Evolutionary conservation across 352 stramenopile genomes (phyloP), one percentile per base, ranked within the genome.

Genomic region (Globisporangium nunn): DNA sequence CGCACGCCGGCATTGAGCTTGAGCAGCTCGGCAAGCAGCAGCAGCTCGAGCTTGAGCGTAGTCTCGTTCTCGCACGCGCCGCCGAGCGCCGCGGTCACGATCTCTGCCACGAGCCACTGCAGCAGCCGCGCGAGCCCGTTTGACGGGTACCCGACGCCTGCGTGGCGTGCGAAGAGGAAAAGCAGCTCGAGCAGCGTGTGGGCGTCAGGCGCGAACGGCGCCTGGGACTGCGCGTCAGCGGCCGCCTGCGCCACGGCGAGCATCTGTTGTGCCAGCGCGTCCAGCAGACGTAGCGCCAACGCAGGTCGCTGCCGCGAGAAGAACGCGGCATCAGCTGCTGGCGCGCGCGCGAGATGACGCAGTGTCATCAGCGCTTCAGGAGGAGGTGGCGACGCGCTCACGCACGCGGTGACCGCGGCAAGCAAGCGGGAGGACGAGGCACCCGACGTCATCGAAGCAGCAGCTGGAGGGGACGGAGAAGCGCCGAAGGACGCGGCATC

Each of bases 1-100:
- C 75, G 74, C 31, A 91, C 79, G 8, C 83, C 83, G 18, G 83
- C 77, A 49, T 88, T 91, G 15, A 62, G 62, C 43, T 85, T 80
- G 58, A 91, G 66, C 70, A 87, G 71, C 57, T 88, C 78, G 2
- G 78, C 70, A 30, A 91, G 48, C 39, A 84, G 71, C 37, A 91
- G 55, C 48, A 93, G 73, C 58, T 90, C 71, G 51, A 91, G 35
- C 59, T 88, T 86, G 41, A 93, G 70, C 46, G 74, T 43, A 0
- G 52, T 74, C 46, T 87, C 76, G 33, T 67, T 67, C 29, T 81
- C 76, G 48, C 64, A 77, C 28, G 63, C 63, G 46, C 68, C 70
- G 2, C 68, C 63, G n/a, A 85, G 41, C n/a, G 67, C 71, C 39
- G 68, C 65, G n/a, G 64, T 52, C 0, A 79, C 62, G 35, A 93